Evolutionary conservation across 2,329 filamentous ascomycete species (phyloP).

Genomic region (Blastomyces parvus): DNA sequence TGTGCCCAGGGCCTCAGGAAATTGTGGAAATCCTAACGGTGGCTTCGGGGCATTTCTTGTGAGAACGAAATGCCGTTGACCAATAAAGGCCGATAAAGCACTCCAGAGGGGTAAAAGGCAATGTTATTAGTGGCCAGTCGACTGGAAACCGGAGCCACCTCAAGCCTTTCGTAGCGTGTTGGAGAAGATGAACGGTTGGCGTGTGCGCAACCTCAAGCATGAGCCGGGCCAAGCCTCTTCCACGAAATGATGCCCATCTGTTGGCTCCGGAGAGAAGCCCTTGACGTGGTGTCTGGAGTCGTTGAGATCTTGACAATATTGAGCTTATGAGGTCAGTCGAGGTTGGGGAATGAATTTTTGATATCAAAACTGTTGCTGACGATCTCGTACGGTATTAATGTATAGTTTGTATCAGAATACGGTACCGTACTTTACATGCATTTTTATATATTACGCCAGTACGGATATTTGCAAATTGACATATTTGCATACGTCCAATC

Average conservation of each 20-base stretch:
- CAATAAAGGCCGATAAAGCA: neutral
- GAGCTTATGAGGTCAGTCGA: neutral
- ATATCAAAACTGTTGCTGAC: neutral
- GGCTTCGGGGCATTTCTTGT: neutral
- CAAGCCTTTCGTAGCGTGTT: neutral
- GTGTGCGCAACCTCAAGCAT: neutral
- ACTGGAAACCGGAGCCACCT: neutral
- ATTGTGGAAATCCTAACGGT: neutral
- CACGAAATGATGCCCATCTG: neutral
- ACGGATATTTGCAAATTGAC: neutral
- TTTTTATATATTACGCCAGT: slow-evolving; percentile 2
- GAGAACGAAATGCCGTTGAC: neutral
- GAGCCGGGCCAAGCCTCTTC: neutral
- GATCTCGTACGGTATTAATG: neutral
- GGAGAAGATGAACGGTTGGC: neutral
- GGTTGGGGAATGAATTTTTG: neutral
- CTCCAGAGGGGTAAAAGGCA: neutral
- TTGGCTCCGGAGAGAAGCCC: neutral
- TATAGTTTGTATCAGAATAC: neutral
- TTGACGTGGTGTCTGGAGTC: neutral
- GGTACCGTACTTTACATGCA: neutral
- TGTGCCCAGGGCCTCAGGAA: neutral
- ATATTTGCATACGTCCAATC: neutral
- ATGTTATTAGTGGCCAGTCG: neutral
- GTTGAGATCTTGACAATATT: neutral